Conservation (phyloP, 805 yeast species). For the Soucietia sequanensis region DNA sequence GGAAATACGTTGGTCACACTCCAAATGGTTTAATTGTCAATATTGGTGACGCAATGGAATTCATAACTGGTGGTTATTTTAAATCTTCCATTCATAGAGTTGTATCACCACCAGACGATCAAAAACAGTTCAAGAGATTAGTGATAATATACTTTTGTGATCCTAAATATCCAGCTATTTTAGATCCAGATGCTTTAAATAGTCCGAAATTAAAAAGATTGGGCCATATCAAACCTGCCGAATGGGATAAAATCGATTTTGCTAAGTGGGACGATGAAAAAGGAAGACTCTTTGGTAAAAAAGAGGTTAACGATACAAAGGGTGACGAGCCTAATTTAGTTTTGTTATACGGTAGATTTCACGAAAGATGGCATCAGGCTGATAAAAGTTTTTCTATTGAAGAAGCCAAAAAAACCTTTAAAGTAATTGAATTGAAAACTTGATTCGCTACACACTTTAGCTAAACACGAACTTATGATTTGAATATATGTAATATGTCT, state of each 20-base stretch:
- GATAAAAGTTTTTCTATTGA: slow-evolving; percentile 17
- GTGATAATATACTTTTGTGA: slow-evolving; percentile 44
- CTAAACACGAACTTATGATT: too few species aligned
- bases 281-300: slow-evolving; percentile 18
- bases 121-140: slow-evolving; percentile 31
- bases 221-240: slow-evolving; percentile 25
- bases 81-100: slow-evolving; percentile 48
- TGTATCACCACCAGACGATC: slow-evolving; percentile 46
- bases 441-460: too few species aligned
- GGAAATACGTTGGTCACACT: slow-evolving; percentile 41
- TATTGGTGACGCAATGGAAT: slow-evolving; percentile 42
- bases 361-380: slow-evolving; percentile 22
- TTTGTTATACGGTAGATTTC: slow-evolving; percentile 15
- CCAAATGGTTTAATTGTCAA: slow-evolving; percentile 41
- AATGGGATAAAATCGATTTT: slow-evolving; percentile 38
- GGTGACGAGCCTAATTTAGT: slow-evolving; percentile 18
- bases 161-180: slow-evolving; percentile 30
- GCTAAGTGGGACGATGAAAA: slow-evolving; percentile 35
- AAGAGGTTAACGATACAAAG: slow-evolving; percentile 6
- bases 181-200: slow-evolving; percentile 42
- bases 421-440: slow-evolving; percentile 18
- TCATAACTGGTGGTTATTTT: slow-evolving; percentile 46
- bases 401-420: slow-evolving; percentile 24
- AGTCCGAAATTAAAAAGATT: slow-evolving; percentile 36
- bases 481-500: too few species aligned